Conservation (phyloP, 169 alveolate genomes). For the Eimeria acervulina region DNA sequence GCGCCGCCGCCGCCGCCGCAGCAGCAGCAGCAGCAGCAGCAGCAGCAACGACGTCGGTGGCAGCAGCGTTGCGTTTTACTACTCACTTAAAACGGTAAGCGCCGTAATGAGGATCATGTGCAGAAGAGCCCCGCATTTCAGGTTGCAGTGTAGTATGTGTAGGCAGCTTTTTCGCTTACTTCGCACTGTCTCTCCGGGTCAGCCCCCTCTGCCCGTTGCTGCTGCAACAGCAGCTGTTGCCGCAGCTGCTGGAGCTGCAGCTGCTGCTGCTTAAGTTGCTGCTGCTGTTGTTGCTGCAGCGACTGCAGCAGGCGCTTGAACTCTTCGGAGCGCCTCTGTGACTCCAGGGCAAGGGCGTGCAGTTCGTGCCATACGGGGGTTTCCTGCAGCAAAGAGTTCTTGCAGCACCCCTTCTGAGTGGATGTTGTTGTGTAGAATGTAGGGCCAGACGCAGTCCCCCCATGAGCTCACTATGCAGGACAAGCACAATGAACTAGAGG, state of each 20-base stretch:
- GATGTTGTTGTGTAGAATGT: not conserved
- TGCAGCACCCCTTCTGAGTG: not conserved
- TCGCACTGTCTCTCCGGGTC: not conserved
- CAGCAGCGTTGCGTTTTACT: not conserved
- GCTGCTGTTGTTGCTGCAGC: constrained; percentile 58
- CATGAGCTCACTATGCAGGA: not conserved
- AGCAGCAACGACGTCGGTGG: not conserved
- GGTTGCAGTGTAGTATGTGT: no score
- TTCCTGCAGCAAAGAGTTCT: not conserved
- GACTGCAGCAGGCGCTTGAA: constrained; percentile 42
- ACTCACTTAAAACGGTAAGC: no score
- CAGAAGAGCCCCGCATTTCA: not conserved
- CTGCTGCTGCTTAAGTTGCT: constrained; percentile 1
- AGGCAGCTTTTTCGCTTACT: not conserved
- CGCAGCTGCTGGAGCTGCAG: not conserved
- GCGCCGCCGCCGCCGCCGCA: not conserved
- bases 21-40: not conserved
- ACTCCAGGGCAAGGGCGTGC: constrained; percentile 21
- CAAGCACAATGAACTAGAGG: not conserved
- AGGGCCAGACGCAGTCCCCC: not conserved
- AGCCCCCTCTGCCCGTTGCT: constrained; percentile 20
- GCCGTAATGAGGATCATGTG: not conserved
- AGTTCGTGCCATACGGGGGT: constrained; percentile 42
- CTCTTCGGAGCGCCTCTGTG: constrained; percentile 12
- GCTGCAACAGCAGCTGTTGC: not conserved